Percentiles rank a stretch among this genome's conserved stretches.
phyloP scores from a whole-genome alignment of 2,329 filamentous ascomycete genomes.

The Alternaria panax region DNA sequence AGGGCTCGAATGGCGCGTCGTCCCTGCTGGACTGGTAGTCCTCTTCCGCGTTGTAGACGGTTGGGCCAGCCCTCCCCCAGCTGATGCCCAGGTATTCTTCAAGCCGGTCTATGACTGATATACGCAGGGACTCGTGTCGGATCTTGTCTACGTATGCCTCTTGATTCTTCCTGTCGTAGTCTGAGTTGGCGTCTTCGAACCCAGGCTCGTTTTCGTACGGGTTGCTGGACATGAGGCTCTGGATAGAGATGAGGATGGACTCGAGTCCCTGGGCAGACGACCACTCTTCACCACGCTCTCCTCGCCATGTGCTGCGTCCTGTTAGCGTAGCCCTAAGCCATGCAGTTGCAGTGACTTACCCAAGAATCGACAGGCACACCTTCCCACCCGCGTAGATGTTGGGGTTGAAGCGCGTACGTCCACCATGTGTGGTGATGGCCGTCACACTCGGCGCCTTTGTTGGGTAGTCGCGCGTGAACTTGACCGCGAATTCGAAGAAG shows the following conservation, averaged over 20 bases:
- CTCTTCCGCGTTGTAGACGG: constrained; percentile 60
- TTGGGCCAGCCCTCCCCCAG: constrained; percentile 42
- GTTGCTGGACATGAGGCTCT: constrained; percentile 92
- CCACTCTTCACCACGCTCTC: constrained; percentile 91
- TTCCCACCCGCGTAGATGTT: constrained; percentile 94
- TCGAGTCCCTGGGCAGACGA: constrained; percentile 94
- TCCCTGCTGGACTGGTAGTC: constrained; percentile 55
- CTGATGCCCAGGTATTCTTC: constrained; percentile 78
- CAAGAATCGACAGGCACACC: constrained; percentile 92
- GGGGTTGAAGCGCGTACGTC: constrained; percentile 89
- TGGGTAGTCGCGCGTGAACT: constrained; percentile 86
- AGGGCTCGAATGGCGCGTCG: constrained; percentile 78
- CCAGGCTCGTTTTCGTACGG: constrained; percentile 97
- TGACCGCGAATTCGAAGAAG: constrained; percentile 90
- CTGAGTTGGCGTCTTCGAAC: constrained; percentile 76
- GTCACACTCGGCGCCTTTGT: constrained; percentile 66
- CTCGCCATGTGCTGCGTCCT: constrained; percentile 81
- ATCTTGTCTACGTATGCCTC: constrained; percentile 86
- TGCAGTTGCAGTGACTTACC: constrained; percentile 60
- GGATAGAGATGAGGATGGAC: constrained; percentile 92
- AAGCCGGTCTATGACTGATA: constrained; percentile 84
- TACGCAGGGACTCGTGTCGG: constrained; percentile 84
- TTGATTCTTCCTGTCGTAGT: constrained; percentile 75
- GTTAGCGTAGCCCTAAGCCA: constrained; percentile 12
- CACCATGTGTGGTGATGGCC: constrained; percentile 86